Percentiles rank a stretch among this genome's conserved stretches.
Conservation (phyloP, 345 rosid species). For the Euclidium syriacum region DNA sequence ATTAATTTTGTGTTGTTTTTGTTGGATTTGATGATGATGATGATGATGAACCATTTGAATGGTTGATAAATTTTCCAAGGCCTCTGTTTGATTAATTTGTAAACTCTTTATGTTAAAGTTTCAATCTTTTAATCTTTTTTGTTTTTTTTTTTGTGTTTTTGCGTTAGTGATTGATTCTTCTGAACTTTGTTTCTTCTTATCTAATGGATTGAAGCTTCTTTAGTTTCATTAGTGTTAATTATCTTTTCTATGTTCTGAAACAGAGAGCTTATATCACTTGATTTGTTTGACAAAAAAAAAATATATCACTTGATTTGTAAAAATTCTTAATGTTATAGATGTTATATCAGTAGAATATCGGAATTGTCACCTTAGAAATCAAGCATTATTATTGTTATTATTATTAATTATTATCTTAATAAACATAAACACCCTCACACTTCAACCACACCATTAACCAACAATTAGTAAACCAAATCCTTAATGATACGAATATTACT, state of each 20-base stretch:
- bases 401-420: constrained; percentile 13
- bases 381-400: too few species aligned
- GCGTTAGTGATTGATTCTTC: too few species aligned
- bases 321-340: too few species aligned
- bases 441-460: constrained; percentile 21
- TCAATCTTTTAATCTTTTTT: neutral
- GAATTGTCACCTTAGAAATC: too few species aligned
- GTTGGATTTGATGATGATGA: neutral
- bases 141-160: neutral
- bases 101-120: neutral
- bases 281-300: neutral
- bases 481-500: constrained; percentile 20
- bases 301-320: neutral
- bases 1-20: neutral
- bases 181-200: too few species aligned
- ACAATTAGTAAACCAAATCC: constrained; percentile 7
- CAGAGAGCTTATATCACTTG: neutral
- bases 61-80: too few species aligned
- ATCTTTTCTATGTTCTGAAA: neutral
- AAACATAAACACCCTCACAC: constrained; percentile 20
- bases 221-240: neutral
- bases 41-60: too few species aligned
- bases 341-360: too few species aligned
- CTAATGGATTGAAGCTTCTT: neutral
- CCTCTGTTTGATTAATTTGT: constrained; percentile 5